These are phyloP conservation scores for Trametopsis cervina DNA, from an alignment of 768 basidiomycete species.

Conservation along the genomic window DNA sequence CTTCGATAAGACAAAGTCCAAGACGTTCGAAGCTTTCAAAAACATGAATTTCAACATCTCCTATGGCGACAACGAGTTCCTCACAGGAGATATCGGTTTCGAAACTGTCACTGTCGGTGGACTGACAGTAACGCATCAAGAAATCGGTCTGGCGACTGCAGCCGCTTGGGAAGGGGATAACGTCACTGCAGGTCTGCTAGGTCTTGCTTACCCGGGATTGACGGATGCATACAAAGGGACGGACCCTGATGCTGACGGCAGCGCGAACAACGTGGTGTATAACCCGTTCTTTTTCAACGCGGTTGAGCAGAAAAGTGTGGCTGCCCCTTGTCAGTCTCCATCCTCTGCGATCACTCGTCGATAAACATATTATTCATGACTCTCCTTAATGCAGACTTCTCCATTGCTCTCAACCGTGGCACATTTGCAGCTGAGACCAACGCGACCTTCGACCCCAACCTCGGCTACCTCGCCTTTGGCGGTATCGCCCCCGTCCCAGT, in stretches of 20 bases:
- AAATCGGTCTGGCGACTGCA: slow-evolving; percentile 16
- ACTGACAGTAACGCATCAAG: slow-evolving; percentile 15
- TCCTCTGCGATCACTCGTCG: neutral
- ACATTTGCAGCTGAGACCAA: slow-evolving; percentile 15
- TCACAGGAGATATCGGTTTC: slow-evolving; percentile 16
- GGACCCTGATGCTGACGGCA: slow-evolving; percentile 14
- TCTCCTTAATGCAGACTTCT: slow-evolving; percentile 15
- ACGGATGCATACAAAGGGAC: slow-evolving; percentile 19
- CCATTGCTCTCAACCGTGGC: slow-evolving; percentile 19
- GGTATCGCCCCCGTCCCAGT: slow-evolving; percentile 20
- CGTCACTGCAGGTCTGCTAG: slow-evolving; percentile 10
- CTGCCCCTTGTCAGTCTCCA: slow-evolving; percentile 12
- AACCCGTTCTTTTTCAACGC: slow-evolving; percentile 16
- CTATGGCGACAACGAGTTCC: slow-evolving; percentile 17
- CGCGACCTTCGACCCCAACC: slow-evolving; percentile 16
- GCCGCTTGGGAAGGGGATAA: slow-evolving; percentile 20
- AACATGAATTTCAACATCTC: slow-evolving; percentile 19
- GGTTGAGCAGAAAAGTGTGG: slow-evolving; percentile 8
- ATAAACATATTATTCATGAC: neutral
- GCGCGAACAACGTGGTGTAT: slow-evolving; percentile 12
- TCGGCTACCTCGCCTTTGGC: slow-evolving; percentile 21
- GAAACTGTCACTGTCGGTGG: slow-evolving; percentile 17
- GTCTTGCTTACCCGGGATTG: slow-evolving; percentile 18
- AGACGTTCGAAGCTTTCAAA: slow-evolving; percentile 16
- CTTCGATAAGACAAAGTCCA: slow-evolving; percentile 15